Percentiles rank a stretch among this genome's conserved stretches.
These are phyloP conservation scores for Diaporthe vexans DNA, from an alignment of 2,329 filamentous ascomycete species.

Conservation along the genomic window DNA sequence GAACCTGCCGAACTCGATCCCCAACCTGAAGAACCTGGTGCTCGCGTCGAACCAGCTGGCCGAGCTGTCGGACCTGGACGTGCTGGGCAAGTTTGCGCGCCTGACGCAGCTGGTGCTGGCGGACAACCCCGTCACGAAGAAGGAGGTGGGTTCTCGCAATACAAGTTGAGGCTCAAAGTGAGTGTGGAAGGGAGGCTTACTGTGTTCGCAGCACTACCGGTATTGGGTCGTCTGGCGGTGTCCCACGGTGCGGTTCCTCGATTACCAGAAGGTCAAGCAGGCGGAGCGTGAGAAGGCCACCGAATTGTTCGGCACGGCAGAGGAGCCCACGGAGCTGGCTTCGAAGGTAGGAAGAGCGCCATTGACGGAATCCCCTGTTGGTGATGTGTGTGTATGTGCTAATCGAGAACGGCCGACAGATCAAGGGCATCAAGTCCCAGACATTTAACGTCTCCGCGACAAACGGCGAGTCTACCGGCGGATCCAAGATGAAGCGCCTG, in stretches of 20 bases:
- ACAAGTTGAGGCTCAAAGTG: neutral
- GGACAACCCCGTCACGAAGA: constrained; percentile 92
- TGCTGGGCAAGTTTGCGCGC: constrained; percentile 76
- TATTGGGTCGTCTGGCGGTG: constrained; percentile 92
- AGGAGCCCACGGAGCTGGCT: constrained; percentile 85
- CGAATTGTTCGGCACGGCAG: constrained; percentile 85
- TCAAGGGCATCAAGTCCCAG: constrained; percentile 87
- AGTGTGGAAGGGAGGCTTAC: constrained; percentile 6
- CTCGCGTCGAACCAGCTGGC: constrained; percentile 85
- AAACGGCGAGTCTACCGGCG: constrained; percentile 58
- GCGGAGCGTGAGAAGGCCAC: constrained; percentile 81
- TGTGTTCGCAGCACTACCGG: constrained; percentile 80
- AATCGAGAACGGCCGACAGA: constrained; percentile 60
- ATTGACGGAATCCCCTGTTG: neutral
- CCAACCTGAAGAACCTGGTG: constrained; percentile 85
- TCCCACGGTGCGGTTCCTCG: constrained; percentile 88
- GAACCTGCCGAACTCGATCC: constrained; percentile 79
- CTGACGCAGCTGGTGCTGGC: constrained; percentile 85
- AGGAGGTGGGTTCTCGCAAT: constrained; percentile 76
- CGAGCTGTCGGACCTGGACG: constrained; percentile 90
- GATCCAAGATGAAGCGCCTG: constrained; percentile 79
- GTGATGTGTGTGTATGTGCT: constrained; percentile 24
- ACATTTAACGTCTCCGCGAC: constrained; percentile 72
- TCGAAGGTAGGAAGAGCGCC: constrained; percentile 65
- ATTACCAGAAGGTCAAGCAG: constrained; percentile 92